phyloP scores from a whole-genome alignment of 2,329 filamentous ascomycete species.

The Macrophomina tecta region DNA sequence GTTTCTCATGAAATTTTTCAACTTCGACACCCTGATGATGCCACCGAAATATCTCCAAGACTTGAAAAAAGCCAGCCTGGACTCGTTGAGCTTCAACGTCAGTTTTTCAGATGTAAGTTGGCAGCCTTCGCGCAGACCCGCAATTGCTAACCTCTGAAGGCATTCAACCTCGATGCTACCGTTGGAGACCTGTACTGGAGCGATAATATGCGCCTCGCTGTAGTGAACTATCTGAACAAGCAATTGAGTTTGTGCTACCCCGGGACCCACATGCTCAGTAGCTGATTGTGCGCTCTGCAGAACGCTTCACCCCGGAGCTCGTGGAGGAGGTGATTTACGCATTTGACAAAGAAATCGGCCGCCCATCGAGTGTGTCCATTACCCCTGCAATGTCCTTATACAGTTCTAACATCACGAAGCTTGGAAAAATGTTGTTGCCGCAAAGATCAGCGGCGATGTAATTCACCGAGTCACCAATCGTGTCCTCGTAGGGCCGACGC shows the following conservation, averaged over 20 bases:
- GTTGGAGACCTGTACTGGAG: background rate
- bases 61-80: background rate
- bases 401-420: background rate
- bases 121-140: too few relatives aligned
- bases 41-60: conserved; percentile 3
- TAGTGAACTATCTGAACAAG: background rate
- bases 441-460: background rate
- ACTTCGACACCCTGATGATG: background rate
- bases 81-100: background rate
- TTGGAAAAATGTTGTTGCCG: background rate
- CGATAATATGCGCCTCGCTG: background rate
- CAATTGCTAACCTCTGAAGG: background rate
- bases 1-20: conserved; percentile 1
- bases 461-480: background rate
- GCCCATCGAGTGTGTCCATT: too few relatives aligned
- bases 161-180: background rate
- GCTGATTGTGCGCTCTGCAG: too few relatives aligned
- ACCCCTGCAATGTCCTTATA: too few relatives aligned
- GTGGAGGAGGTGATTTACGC: too few relatives aligned
- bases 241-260: background rate
- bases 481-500: background rate
- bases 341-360: too few relatives aligned
- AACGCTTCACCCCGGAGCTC: too few relatives aligned
- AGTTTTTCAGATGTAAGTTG: background rate
- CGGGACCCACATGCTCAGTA: too few relatives aligned